phyloP scores from a whole-genome alignment of 371 early-diverging fungal species.

The Coemansia sp. region DNA sequence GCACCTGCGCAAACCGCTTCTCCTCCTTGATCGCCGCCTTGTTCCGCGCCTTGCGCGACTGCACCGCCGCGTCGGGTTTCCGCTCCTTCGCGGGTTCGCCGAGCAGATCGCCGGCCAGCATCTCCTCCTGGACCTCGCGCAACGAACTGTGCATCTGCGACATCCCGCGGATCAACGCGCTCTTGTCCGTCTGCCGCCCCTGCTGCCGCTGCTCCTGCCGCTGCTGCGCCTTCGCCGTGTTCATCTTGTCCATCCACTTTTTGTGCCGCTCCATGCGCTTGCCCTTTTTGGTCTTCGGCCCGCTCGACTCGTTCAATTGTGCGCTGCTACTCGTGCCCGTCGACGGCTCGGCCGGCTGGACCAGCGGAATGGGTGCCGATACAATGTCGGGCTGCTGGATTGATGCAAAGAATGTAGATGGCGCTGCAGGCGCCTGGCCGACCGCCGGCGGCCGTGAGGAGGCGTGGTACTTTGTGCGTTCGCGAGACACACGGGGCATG shows the following conservation, averaged over 20 bases:
- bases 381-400: constrained; percentile 10
- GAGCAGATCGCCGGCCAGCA: constrained; percentile 17
- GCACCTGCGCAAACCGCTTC: constrained; percentile 32
- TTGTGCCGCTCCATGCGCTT: constrained; percentile 31
- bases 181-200: constrained; percentile 17
- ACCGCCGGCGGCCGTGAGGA: neutral
- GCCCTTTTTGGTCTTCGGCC: constrained; percentile 20
- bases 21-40: constrained; percentile 30
- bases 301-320: too few species aligned
- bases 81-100: neutral
- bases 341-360: neutral
- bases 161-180: constrained; percentile 43
- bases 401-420: neutral
- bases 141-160: constrained; percentile 14
- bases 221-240: constrained; percentile 9
- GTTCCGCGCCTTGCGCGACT: constrained; percentile 30
- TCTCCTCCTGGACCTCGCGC: constrained; percentile 23
- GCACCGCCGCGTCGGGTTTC: neutral
- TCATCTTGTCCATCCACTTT: constrained; percentile 38
- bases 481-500: constrained; percentile 24
- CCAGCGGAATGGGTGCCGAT: constrained; percentile 23
- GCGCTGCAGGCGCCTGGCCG: neutral
- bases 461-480: constrained; percentile 33
- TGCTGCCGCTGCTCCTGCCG: constrained; percentile 11
- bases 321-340: neutral